Base-by-base conservation (phyloP, 2,329 filamentous ascomycete species). In the Colletotrichum lini region DNA sequence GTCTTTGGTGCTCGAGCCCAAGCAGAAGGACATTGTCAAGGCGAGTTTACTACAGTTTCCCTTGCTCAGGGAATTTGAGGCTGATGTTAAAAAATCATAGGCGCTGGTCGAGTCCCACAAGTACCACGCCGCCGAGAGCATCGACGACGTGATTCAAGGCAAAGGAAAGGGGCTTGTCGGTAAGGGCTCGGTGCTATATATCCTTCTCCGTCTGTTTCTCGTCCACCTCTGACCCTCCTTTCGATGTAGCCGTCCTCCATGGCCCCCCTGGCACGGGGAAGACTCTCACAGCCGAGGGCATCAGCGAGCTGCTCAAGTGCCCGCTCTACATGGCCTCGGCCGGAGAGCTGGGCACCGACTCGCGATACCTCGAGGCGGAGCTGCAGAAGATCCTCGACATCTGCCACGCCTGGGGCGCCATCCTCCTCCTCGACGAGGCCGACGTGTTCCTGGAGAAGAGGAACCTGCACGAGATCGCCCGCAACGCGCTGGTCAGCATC, bases 301-400 rank as follows among this genome's bases (percentile, higher is more conserved):
- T 71, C 38, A 71, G 68, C 30, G 68, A 71, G 6, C 57, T 71
- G 1, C 68, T 71, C 42, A 63, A 69, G 38, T 71, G 68, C 30
- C 68, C 68, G 9, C 53, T 71, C 4, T 71, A 71, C 57, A 71
- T 71, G 68, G 68, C 53, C 4, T 71, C 68, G 13, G 68, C 68
- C 5, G 68, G 68, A n/a, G 68, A 71, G 53, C 52, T 71, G 3
- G 68, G 68, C 18, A 95, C 93, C 1, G 92, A 95, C 78, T 91
- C 93, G 0, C 86, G 90, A 10, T 89, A 86, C 13, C 88, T 97
- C 0, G 94, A 97, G 79, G 84, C 84, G 12, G 92, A 96, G 77
- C 84, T 98, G 13, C 93, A 95, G 78, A 93, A 93, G 79, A 95
- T 97, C 57, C 87, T 97, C 69, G 93, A 96, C 75, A 93, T 97